These are phyloP conservation scores for Daucus carota DNA, from an alignment of 129 eudicot species.

Conservation along the genomic window DNA sequence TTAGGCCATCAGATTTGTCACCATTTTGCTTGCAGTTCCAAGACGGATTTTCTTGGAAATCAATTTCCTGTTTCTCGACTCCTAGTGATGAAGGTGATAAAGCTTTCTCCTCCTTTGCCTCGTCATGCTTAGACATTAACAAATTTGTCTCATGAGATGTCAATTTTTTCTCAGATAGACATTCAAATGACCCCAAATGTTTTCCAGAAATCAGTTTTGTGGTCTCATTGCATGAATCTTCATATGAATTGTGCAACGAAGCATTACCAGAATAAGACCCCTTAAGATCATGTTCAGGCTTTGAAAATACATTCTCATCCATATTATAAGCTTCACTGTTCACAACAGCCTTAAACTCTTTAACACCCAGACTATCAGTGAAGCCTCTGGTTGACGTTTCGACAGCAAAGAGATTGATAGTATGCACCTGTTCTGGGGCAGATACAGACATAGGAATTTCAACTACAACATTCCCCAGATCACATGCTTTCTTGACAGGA, in stretches of 20 bases:
- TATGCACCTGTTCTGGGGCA: conserved; percentile 10
- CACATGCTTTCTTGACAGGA: conserved; percentile 19
- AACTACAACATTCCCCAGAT: conserved; percentile 21
- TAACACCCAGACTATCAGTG: conserved; percentile 5
- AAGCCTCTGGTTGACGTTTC: conserved; percentile 11
- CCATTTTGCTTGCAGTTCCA: conserved; percentile 2
- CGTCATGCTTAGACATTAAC: conserved; percentile 20
- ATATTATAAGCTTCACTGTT: conserved; percentile 8
- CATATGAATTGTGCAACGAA: conserved; percentile 3
- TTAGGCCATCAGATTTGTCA: conserved; percentile 10
- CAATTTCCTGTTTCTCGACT: conserved; percentile 21
- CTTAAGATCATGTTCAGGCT: conserved; percentile 2
- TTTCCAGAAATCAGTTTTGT: not conserved
- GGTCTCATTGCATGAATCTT: conserved; percentile 8
- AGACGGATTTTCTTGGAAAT: conserved; percentile 9
- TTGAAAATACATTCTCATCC: conserved; percentile 14
- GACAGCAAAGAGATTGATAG: not conserved
- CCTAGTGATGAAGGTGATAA: conserved; percentile 49
- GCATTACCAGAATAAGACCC: not conserved
- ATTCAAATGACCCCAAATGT: conserved; percentile 9
- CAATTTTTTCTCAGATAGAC: not conserved
- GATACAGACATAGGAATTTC: conserved; percentile 12
- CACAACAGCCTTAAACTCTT: conserved; percentile 10
- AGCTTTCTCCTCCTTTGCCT: conserved; percentile 39
- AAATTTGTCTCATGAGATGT: conserved; percentile 13